Evolutionary conservation across 139 green algal genomes (phyloP), one percentile per base, ranked within the genome.

Genomic region (Penium margaritaceum): DNA sequence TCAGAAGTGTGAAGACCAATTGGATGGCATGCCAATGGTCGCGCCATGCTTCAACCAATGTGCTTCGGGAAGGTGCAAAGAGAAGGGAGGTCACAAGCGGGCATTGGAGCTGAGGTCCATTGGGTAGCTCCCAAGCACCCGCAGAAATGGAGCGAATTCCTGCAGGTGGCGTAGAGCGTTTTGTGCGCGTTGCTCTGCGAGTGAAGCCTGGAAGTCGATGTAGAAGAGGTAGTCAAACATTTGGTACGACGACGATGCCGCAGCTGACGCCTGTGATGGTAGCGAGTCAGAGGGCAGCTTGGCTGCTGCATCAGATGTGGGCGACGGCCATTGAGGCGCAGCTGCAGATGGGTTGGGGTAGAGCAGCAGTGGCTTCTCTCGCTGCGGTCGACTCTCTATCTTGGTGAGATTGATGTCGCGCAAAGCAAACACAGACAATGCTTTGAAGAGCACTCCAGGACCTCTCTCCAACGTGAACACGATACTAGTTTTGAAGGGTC

Each of bases 221-320:
- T 97, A 97, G 85, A 99, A 98, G 0, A 99, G 83, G 87, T 96
- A 98, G 71, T 95, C 91, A 82, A 96, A 98, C 67, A 82, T 83
- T 47, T 32, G 66, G 36, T 74, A 74, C 24, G 51, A 2, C 44
- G 24, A 5, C 14, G 21, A 66, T 66, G 33, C 24, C 51, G 21
- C 15, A 15, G 51, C 51, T 17, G 21, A n/a, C 9, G 7, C 9
- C 9, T 12, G 12, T 12, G 41, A 12, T 51, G 41, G 41, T 51
- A 51, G 41, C 41, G 12, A 51, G 9, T 51, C 9, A 51, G 41
- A 12, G 41, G 9, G 41, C 9, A 21, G 41, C 41, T 51, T 21
- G 9, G n/a, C 9, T 51, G 41, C 41, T 51, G 41, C 9, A 12
- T 51, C 9, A 51, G 30, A 38, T 2, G 57, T 38, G 29, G 24